Percentiles rank a stretch among this genome's conserved stretches.
Conservation (phyloP, 164 flowering plant genomes). For the Nymphaea colorata region DNA sequence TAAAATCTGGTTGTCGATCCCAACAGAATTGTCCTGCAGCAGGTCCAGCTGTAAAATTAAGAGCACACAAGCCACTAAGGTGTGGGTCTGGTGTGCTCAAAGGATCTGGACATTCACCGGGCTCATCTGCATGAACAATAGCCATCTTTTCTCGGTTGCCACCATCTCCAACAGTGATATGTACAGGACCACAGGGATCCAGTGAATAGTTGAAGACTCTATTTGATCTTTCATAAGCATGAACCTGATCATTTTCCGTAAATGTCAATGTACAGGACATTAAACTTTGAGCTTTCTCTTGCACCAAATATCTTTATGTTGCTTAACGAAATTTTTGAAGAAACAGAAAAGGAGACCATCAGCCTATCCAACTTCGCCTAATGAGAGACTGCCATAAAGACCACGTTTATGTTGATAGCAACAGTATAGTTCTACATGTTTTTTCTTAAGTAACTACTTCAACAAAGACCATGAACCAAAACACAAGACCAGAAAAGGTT, state of each 20-base stretch:
- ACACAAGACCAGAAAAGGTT: too few species aligned
- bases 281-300: too few species aligned
- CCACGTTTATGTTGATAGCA: too few species aligned
- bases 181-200: slow-evolving; percentile 87
- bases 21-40: slow-evolving; percentile 62
- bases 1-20: slow-evolving; percentile 89
- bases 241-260: slow-evolving; percentile 36
- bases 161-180: slow-evolving; percentile 78
- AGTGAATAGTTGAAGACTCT: slow-evolving; percentile 74
- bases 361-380: too few species aligned
- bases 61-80: slow-evolving; percentile 66
- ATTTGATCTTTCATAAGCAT: slow-evolving; percentile 95
- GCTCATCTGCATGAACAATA: slow-evolving; percentile 66
- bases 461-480: too few species aligned
- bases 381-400: too few species aligned
- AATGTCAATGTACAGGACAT: too few species aligned
- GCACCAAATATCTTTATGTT: too few species aligned
- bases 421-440: too few species aligned
- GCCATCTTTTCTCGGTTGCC: slow-evolving; percentile 87
- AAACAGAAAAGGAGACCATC: too few species aligned
- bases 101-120: slow-evolving; percentile 81
- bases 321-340: too few species aligned
- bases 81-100: slow-evolving; percentile 44
- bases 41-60: not conserved
- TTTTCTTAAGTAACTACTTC: too few species aligned